These are phyloP conservation scores for Cryptosporidium sp. DNA, from an alignment of 169 alveolate genomes.

Conservation along the genomic window DNA sequence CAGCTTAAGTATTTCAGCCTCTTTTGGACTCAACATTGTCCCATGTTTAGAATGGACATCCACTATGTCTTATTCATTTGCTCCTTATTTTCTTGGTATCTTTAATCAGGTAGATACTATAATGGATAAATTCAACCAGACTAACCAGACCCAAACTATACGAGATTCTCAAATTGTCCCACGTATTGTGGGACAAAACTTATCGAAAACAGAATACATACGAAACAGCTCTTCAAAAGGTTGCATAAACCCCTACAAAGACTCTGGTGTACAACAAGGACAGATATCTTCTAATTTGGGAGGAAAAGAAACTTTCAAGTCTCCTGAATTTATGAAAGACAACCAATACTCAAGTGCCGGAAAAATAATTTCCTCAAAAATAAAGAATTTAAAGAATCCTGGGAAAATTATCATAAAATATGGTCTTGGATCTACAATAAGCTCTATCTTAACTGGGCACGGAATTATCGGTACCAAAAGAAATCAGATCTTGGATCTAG, in stretches of 20 bases:
- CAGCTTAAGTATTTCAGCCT: conserved; percentile 54
- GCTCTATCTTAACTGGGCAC: conserved; percentile 24
- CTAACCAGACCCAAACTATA: too few species aligned
- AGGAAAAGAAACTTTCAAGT: neutral
- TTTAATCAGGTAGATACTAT: neutral
- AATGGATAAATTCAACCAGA: neutral
- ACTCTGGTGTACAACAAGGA: neutral
- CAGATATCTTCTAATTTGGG: neutral
- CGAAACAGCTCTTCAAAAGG: neutral
- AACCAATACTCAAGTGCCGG: neutral
- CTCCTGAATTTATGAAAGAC: neutral
- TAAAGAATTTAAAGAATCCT: neutral
- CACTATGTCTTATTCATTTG: conserved; percentile 3
- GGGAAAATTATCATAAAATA: conserved; percentile 27
- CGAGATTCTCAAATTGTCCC: neutral
- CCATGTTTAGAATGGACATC: conserved; percentile 69
- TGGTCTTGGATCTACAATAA: conserved; percentile 22
- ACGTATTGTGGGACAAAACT: neutral
- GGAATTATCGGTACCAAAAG: conserved; percentile 25
- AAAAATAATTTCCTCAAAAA: neutral
- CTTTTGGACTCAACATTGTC: conserved; percentile 44
- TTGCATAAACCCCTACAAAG: neutral
- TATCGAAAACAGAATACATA: neutral
- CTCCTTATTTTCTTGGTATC: conserved; percentile 16
- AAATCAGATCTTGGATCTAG: conserved; percentile 60